A percentile compares a stretch with the other conserved stretches of the same genome.
phyloP scores from a whole-genome alignment of 2,329 filamentous ascomycete genomes.

The Trichophyton schoenleinii region DNA sequence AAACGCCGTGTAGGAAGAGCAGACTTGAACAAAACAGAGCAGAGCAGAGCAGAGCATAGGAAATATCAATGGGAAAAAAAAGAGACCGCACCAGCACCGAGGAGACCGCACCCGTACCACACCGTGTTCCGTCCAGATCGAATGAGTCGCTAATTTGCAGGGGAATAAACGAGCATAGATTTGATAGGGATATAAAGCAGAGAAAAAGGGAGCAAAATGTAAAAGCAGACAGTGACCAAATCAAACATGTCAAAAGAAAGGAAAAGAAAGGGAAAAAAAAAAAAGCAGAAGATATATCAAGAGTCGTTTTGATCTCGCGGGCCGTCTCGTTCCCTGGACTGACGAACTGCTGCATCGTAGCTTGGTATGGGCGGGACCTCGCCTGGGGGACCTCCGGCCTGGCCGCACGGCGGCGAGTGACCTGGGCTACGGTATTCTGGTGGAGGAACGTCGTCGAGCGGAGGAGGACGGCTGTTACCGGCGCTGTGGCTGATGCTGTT shows the following conservation, averaged over 20 bases:
- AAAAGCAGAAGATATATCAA: background rate
- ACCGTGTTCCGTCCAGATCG: background rate
- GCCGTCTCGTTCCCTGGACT: slow-evolving; percentile 9
- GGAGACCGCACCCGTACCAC: slow-evolving; percentile 2
- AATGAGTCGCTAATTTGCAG: background rate
- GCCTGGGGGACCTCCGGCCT: slow-evolving; percentile 21
- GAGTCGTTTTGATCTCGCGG: background rate
- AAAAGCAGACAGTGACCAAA: background rate
- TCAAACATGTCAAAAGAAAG: too few relatives aligned
- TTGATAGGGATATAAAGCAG: background rate
- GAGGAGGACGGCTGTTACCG: background rate
- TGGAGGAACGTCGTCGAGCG: slow-evolving; percentile 39
- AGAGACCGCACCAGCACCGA: background rate
- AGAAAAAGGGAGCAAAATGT: background rate
- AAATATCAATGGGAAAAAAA: background rate
- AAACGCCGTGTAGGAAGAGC: background rate
- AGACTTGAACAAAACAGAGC: background rate
- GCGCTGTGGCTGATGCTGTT: slow-evolving; percentile 11
- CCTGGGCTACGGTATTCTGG: slow-evolving; percentile 57
- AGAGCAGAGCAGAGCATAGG: background rate
- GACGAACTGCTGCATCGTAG: slow-evolving; percentile 60
- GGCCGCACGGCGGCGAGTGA: slow-evolving; percentile 22
- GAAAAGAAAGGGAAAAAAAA: too few relatives aligned
- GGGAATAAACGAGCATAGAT: background rate
- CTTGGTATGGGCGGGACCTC: slow-evolving; percentile 61